Evolutionary conservation across 306 rosid species (phyloP).

Genomic region (Lagenaria siceraria): DNA sequence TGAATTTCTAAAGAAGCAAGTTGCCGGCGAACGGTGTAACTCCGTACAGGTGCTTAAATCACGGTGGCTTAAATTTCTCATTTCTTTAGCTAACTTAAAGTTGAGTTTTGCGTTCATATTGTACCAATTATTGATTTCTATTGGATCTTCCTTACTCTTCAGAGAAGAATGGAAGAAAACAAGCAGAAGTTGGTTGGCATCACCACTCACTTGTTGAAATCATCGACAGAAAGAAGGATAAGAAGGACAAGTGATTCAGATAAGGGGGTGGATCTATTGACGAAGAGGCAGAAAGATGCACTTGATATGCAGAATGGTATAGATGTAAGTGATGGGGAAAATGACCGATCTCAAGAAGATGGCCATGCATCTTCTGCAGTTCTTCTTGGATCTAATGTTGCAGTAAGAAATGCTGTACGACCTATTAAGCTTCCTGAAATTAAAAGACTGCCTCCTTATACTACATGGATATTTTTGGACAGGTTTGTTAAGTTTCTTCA

Average conservation of each 20-base stretch:
- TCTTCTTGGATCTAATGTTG: constrained; percentile 86
- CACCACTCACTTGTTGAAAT: constrained; percentile 37
- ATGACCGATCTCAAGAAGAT: constrained; percentile 60
- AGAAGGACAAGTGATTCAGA: constrained; percentile 16
- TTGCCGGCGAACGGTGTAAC: constrained; percentile 42
- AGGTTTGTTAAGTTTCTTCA: constrained; percentile 38
- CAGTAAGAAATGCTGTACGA: constrained; percentile 86
- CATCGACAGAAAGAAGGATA: constrained; percentile 49
- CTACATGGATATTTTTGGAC: constrained; percentile 96
- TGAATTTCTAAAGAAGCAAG: constrained; percentile 70
- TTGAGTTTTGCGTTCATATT: background rate
- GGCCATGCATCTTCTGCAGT: constrained; percentile 72
- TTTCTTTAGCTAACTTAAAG: constrained; percentile 8
- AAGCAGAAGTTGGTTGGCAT: constrained; percentile 50
- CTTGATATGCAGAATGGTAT: constrained; percentile 72
- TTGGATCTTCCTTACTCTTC: constrained; percentile 15
- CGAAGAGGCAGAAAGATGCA: constrained; percentile 81
- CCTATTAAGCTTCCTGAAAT: constrained; percentile 79
- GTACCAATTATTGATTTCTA: background rate
- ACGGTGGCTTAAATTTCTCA: background rate
- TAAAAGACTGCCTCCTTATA: constrained; percentile 84
- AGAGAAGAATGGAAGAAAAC: constrained; percentile 81
- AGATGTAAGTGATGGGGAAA: constrained; percentile 43
- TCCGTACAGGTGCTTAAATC: constrained; percentile 42
- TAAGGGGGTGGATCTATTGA: constrained; percentile 44